Percentiles rank a stretch among this genome's conserved stretches.
phyloP scores from a whole-genome alignment of 768 basidiomycete species.

The Russula vinacea region DNA sequence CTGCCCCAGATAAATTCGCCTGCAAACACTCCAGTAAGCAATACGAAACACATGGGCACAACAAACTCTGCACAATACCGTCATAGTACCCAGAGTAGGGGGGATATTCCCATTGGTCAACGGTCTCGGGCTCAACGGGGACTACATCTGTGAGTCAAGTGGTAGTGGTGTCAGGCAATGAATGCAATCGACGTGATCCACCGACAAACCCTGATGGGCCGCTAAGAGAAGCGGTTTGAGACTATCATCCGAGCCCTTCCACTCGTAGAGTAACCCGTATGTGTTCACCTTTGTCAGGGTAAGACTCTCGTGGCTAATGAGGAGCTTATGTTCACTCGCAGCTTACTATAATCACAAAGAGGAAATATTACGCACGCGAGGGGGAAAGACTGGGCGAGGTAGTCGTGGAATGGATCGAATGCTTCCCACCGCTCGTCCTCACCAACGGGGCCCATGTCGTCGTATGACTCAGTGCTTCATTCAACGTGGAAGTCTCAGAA shows the following conservation, averaged over 20 bases:
- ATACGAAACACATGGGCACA: too few species aligned
- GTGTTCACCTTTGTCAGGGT: constrained; percentile 57
- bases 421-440: constrained; percentile 48
- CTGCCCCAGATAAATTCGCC: constrained; percentile 38
- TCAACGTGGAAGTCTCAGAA: too few species aligned
- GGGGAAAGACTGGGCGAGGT: constrained; percentile 54
- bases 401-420: constrained; percentile 42
- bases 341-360: neutral
- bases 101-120: constrained; percentile 56
- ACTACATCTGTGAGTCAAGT: constrained; percentile 53
- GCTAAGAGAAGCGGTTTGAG: constrained; percentile 55
- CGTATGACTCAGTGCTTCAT: constrained; percentile 37
- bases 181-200: constrained; percentile 28
- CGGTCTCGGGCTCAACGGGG: constrained; percentile 56
- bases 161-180: neutral
- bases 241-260: constrained; percentile 50
- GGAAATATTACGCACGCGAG: constrained; percentile 46
- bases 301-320: constrained; percentile 47
- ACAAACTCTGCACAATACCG: constrained; percentile 35
- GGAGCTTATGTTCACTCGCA: neutral
- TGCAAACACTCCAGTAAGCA: constrained; percentile 1
- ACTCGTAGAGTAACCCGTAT: constrained; percentile 57
- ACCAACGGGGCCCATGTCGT: constrained; percentile 48
- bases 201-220: constrained; percentile 49
- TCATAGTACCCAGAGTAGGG: constrained; percentile 65